A percentile compares a stretch with the other conserved stretches of the same genome.
Evolutionary conservation across 2,329 filamentous ascomycete species (phyloP).

Genomic region (Elsinoe perseae): DNA sequence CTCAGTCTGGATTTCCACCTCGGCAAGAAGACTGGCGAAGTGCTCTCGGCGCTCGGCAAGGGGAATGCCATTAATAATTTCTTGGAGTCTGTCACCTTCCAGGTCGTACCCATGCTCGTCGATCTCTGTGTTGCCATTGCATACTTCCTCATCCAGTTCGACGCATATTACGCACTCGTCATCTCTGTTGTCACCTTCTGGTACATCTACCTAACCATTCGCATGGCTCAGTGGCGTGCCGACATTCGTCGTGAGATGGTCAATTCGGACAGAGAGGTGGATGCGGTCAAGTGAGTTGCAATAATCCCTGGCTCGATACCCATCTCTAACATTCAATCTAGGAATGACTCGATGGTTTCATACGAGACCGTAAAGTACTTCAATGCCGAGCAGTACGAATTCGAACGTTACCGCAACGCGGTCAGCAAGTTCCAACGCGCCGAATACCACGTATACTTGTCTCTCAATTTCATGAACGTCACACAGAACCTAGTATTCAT

Average conservation of each 20-base stretch:
- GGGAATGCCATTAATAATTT: conserved; percentile 95
- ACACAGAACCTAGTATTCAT: conserved; percentile 58
- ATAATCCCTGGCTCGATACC: background rate
- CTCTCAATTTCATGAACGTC: conserved; percentile 53
- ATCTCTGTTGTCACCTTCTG: conserved; percentile 87
- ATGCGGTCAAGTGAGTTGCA: conserved; percentile 73
- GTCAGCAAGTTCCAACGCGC: conserved; percentile 51
- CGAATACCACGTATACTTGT: conserved; percentile 50
- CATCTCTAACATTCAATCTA: conserved; percentile 28
- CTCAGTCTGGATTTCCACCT: conserved; percentile 95
- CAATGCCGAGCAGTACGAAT: conserved; percentile 53
- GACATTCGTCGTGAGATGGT: conserved; percentile 90
- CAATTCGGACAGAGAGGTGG: conserved; percentile 88
- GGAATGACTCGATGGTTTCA: conserved; percentile 95
- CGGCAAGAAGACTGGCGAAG: conserved; percentile 92
- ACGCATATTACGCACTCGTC: conserved; percentile 83
- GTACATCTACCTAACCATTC: conserved; percentile 93
- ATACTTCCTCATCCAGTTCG: conserved; percentile 71
- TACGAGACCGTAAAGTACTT: conserved; percentile 74
- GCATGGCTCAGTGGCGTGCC: conserved; percentile 87
- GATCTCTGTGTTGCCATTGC: conserved; percentile 79
- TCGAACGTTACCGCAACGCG: conserved; percentile 49
- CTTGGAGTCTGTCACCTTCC: conserved; percentile 91
- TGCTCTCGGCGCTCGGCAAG: conserved; percentile 91
- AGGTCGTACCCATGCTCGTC: conserved; percentile 88